Evolutionary conservation across 2,329 filamentous ascomycete species (phyloP), one percentile per base, ranked within the genome.

Genomic region (Colletotrichum sp.): DNA sequence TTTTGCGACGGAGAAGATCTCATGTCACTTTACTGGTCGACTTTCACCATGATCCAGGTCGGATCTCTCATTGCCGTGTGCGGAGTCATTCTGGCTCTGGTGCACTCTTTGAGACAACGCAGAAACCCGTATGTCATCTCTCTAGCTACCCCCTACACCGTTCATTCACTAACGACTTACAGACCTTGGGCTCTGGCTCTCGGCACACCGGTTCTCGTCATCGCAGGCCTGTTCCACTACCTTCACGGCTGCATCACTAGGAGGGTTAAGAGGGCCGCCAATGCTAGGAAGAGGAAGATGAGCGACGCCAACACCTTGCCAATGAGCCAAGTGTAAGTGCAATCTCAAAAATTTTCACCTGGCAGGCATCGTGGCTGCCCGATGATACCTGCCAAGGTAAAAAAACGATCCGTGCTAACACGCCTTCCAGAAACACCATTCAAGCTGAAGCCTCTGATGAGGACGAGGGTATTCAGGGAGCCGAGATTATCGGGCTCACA

Each of bases 1-100:
- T 92, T 90, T 77, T 92, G 90, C 77, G 89, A 90, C 48, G 90
- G 90, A 12, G 90, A 92, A 78, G 88, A 91, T 77, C 85, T 92
- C 71, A 91, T 91, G 83, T 86, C 87, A 2, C 82, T 92, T 0
- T 92, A 91, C 81, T 92, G 90, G 90, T 88, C 90, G 0, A 91
- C 90, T 3, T 92, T 90, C 89, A 90, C 89, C 26, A 90, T 91
- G 86, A 83, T 91, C 7, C 90, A 92, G 78, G 83, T 92, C 4
- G 90, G 90, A 7, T 89, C 89, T 3, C 83, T 90, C 75, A 91
- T 92, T 43, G 90, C 90, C 73, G 90, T 92, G 79, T 80, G 88
- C 14, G 90, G 90, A 32, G 89, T 92, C 75, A 87, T 90, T 59
- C 82, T 92, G 4, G 87, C 90, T 48, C 82, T 91, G 30, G 85